Evolutionary conservation across 208 protist genomes (phyloP).

Genomic region (Balamuthia mandrillaris): DNA sequence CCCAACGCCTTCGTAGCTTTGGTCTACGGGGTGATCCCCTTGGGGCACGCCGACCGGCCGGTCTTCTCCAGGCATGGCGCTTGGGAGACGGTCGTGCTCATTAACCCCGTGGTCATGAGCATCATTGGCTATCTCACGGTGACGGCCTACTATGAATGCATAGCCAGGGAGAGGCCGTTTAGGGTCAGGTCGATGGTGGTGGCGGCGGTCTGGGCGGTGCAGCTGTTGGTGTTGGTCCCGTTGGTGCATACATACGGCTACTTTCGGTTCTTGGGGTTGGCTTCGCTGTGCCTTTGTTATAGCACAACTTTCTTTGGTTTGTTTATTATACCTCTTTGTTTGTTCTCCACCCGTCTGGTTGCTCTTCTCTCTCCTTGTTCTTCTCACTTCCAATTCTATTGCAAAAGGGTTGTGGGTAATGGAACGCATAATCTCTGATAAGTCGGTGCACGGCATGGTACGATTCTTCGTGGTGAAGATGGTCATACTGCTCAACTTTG

Average conservation of each 20-base stretch:
- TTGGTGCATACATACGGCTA: neutral
- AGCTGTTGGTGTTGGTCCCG: neutral
- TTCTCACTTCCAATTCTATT: neutral
- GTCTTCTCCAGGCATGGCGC: conserved; percentile 8
- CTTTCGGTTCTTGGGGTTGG: conserved; percentile 35
- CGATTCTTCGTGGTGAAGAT: neutral
- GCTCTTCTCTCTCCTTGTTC: neutral
- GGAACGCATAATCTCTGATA: neutral
- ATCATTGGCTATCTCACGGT: conserved; percentile 13
- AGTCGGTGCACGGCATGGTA: neutral
- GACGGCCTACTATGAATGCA: neutral
- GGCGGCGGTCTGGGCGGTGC: too few relatives aligned
- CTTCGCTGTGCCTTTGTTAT: conserved; percentile 10
- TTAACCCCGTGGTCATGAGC: conserved; percentile 36
- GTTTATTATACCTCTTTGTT: neutral
- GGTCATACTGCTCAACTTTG: neutral
- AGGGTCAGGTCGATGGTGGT: too few relatives aligned
- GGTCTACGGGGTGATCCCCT: conserved; percentile 24
- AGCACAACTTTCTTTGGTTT: neutral
- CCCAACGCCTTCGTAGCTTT: neutral
- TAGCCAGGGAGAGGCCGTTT: conserved; percentile 7
- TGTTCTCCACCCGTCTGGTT: too few relatives aligned
- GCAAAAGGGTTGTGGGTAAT: neutral
- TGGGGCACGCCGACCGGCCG: neutral
- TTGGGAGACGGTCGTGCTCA: conserved; percentile 18